Percentiles rank a stretch among this genome's conserved stretches.
These are phyloP conservation scores for Xylaria longipes DNA, from an alignment of 495 filamentous ascomycete genomes.

Conservation along the genomic window DNA sequence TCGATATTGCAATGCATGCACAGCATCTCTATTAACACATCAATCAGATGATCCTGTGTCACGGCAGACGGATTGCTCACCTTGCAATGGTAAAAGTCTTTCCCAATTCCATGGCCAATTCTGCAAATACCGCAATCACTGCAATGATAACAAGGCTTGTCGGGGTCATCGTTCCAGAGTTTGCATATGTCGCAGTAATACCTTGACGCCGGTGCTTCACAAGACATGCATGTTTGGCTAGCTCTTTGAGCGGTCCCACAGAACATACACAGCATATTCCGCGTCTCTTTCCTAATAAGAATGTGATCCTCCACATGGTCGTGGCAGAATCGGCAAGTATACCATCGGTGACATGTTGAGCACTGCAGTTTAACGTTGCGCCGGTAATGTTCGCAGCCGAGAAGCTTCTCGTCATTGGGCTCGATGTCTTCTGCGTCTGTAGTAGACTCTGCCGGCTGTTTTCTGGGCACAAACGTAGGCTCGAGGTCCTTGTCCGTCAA, in stretches of 20 bases:
- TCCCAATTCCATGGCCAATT: conserved; percentile 88
- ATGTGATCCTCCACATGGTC: conserved; percentile 84
- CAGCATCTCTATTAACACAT: conserved; percentile 70
- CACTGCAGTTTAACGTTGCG: conserved; percentile 97
- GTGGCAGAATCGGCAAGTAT: conserved; percentile 95
- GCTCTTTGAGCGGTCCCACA: conserved; percentile 88
- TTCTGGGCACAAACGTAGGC: conserved; percentile 67
- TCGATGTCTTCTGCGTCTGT: conserved; percentile 52
- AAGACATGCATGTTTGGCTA: conserved; percentile 74
- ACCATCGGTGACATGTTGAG: conserved; percentile 86
- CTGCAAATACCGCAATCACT: conserved; percentile 95
- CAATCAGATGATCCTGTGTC: background rate
- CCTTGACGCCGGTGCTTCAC: conserved; percentile 78
- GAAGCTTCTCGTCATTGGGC: conserved; percentile 49
- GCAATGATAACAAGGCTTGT: conserved; percentile 96
- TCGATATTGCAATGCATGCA: conserved; percentile 87
- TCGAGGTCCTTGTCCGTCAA: conserved; percentile 72
- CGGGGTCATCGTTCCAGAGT: conserved; percentile 92
- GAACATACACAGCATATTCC: conserved; percentile 98
- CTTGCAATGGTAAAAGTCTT: conserved; percentile 98
- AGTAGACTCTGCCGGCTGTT: conserved; percentile 27
- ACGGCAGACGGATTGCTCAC: conserved; percentile 52
- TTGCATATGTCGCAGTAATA: conserved; percentile 97
- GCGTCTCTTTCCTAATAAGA: conserved; percentile 80
- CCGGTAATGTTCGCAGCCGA: conserved; percentile 93